Evolutionary conservation across 225 moss, liverwort and hornwort species (phyloP).

Genomic region (Pleurozium schreberi): DNA sequence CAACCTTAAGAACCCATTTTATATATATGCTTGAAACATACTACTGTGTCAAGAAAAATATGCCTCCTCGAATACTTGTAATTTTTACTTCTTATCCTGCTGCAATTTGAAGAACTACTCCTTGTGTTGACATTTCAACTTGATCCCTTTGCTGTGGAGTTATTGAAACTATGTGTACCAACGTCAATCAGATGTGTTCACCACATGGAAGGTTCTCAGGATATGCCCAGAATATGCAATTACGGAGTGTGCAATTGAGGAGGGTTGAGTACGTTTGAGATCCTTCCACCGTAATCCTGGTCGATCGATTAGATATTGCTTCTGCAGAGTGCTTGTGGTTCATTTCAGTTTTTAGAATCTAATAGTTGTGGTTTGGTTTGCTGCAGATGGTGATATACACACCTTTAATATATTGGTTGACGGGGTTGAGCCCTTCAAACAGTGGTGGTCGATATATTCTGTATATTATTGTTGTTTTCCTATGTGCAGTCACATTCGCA

Average conservation of each 20-base stretch:
- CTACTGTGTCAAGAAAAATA: neutral
- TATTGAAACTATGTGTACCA: neutral
- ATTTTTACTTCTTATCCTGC: neutral
- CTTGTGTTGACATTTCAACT: neutral
- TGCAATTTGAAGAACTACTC: neutral
- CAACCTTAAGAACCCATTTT: too few species aligned
- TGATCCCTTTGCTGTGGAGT: neutral
- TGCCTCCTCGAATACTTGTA: neutral
- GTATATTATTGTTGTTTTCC: constrained; percentile 54
- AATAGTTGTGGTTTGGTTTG: neutral
- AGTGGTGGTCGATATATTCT: constrained; percentile 54
- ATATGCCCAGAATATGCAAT: too few species aligned
- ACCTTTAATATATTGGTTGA: constrained; percentile 71
- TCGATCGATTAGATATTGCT: neutral
- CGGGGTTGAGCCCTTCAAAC: constrained; percentile 57
- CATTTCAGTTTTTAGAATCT: neutral
- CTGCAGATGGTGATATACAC: constrained; percentile 70
- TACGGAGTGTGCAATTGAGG: neutral
- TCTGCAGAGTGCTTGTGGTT: neutral
- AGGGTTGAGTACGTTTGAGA: neutral
- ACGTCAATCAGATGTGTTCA: too few species aligned
- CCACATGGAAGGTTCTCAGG: neutral
- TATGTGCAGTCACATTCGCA: constrained; percentile 56
- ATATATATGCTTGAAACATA: neutral
- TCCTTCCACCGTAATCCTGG: neutral